Percentiles rank a stretch among this genome's conserved stretches.
Evolutionary conservation across 768 basidiomycete genomes (phyloP).

Genomic region (Russula griseocarnosa): DNA sequence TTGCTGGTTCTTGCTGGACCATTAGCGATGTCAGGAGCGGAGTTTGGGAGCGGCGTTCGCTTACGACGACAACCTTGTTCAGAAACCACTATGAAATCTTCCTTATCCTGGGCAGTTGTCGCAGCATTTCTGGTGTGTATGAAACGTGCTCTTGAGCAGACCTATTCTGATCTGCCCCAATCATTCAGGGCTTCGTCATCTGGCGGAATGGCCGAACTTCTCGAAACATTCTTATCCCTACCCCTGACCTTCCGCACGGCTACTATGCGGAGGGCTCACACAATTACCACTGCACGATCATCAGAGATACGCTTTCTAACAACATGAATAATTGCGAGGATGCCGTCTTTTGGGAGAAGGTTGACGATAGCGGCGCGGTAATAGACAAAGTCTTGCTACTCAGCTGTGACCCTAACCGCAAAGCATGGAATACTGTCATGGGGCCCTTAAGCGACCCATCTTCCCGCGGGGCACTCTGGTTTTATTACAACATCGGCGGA

Average conservation of each 20-base stretch:
- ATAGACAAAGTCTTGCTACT: conserved; percentile 45
- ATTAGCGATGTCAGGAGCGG: no score
- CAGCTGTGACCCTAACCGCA: conserved; percentile 51
- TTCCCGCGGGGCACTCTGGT: conserved; percentile 59
- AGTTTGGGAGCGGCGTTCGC: not conserved
- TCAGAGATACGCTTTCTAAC: conserved; percentile 36
- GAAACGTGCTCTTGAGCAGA: not conserved
- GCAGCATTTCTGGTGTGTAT: conserved; percentile 14
- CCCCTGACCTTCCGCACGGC: conserved; percentile 23
- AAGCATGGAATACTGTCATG: conserved; percentile 74
- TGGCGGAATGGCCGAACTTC: conserved; percentile 25
- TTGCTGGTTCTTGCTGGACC: conserved; percentile 41
- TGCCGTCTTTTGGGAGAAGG: conserved; percentile 59
- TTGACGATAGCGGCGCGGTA: conserved; percentile 39
- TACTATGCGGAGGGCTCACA: conserved; percentile 46
- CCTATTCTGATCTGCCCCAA: not conserved
- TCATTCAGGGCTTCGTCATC: conserved; percentile 10
- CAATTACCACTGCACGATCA: conserved; percentile 42
- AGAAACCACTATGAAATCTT: conserved; percentile 11
- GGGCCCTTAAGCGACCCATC: conserved; percentile 59
- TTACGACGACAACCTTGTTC: not conserved
- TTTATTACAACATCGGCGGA: conserved; percentile 42
- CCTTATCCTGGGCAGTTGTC: conserved; percentile 15
- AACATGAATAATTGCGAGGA: conserved; percentile 58
- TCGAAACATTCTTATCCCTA: conserved; percentile 24